Percentiles rank a stretch among this genome's conserved stretches.
Conservation (phyloP, 2,329 filamentous ascomycete species). For the Penicillium vulpinum region DNA sequence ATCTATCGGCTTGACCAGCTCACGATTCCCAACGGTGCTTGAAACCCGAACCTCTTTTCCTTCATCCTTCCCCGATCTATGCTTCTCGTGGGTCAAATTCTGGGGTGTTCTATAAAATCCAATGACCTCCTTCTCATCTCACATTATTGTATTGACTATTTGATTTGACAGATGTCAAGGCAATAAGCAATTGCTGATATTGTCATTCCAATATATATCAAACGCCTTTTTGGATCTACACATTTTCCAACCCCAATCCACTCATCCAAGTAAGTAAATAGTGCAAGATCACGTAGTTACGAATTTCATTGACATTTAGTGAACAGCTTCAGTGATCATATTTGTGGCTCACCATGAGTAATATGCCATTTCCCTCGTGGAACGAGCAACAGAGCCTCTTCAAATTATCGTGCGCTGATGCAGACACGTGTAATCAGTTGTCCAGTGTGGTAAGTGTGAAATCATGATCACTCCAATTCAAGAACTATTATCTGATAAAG, state of each 20-base stretch:
- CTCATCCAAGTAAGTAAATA: background rate
- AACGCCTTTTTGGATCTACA: background rate
- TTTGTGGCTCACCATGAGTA: constrained; percentile 28
- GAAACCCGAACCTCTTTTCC: constrained; percentile 1
- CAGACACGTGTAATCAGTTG: constrained; percentile 32
- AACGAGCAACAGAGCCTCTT: constrained; percentile 34
- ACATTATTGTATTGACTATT: background rate
- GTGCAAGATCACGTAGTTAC: background rate
- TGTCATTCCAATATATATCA: constrained; percentile 1
- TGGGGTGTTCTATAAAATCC: constrained; percentile 15
- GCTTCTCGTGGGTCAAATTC: constrained; percentile 10
- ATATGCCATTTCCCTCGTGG: constrained; percentile 32
- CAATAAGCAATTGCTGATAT: background rate
- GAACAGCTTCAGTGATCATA: constrained; percentile 1
- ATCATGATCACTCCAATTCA: background rate
- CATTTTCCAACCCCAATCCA: background rate
- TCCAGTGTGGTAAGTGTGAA: constrained; percentile 29
- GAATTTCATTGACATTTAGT: background rate
- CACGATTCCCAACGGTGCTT: constrained; percentile 2
- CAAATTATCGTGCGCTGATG: constrained; percentile 33
- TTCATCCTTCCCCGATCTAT: constrained; percentile 2
- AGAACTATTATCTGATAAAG: constrained; percentile 9
- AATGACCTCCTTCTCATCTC: constrained; percentile 6
- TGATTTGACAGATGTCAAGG: background rate
- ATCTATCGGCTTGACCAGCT: constrained; percentile 11